Base-by-base conservation (phyloP, 164 flowering plant genomes). In the Stephania yunnanensis region DNA sequence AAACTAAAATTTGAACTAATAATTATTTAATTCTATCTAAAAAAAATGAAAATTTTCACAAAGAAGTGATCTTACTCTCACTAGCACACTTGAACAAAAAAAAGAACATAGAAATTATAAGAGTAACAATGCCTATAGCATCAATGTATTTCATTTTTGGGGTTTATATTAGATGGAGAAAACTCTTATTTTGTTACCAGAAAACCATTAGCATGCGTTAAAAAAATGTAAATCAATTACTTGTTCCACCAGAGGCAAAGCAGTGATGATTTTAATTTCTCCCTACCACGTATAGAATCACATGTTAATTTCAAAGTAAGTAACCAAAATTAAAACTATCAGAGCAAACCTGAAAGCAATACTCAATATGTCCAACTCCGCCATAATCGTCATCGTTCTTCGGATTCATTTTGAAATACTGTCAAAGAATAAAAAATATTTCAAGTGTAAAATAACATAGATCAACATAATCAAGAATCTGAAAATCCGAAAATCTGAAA, bases 361-460 rank as follows among this genome's bases (percentile, higher is more conserved):
- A 94, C 72, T 82, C 87, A 52, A 87, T 90, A 80, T 94, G 98
- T 1, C 87, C 90, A 80, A 92, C 82, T 74, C 94, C 97, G 10
- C 97, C 97, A 78, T 80, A 85, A 71, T 78, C 76, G 68, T 90
- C 93, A 84, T 69, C 90, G 15, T 90, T 91, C 17, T 81, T 76
- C 9, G 89, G 86, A 81, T 91, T 87, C 97, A 94, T 91, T 82
- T 92, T 85, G 87, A 84, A 94, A 83, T 94, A 94, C 97, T 94
- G 79, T 29, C 29, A 71, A 63, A 65, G 71, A 71, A 78, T 71
- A 45, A 63, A n/a, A 61, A 65, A 0, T 52, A 20, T 0, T 9
- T 81, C 50, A 78, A 46, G 68, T 25, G 10, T 61, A 42, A 45
- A 8, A 20, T 50, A 30, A 2, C 4, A 22, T 61, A n/a, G 20